Evolutionary conservation across 2,329 filamentous ascomycete species (phyloP).

Genomic region (Eutypa lata): DNA sequence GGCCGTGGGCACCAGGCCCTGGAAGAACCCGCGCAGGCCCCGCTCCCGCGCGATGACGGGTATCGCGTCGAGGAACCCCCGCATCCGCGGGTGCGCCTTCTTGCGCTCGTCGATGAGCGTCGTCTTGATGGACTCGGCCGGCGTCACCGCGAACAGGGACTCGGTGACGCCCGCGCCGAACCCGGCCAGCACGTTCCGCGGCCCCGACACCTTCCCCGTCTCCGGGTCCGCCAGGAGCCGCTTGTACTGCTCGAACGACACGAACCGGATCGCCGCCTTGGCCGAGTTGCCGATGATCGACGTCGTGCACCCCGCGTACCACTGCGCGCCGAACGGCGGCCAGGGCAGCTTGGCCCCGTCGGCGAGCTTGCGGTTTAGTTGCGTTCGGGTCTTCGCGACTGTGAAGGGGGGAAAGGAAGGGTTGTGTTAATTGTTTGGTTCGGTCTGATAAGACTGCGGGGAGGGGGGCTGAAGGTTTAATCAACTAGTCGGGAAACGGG

Average conservation of each 20-base stretch:
- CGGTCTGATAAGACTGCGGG: neutral
- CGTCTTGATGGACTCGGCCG: slow-evolving; percentile 97
- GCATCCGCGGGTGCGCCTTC: slow-evolving; percentile 76
- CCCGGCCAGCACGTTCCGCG: slow-evolving; percentile 85
- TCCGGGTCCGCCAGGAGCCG: slow-evolving; percentile 74
- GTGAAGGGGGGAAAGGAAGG: neutral
- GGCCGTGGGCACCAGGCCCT: slow-evolving; percentile 93
- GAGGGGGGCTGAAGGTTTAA: slow-evolving; percentile 4
- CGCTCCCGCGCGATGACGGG: slow-evolving; percentile 84
- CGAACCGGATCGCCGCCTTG: slow-evolving; percentile 93
- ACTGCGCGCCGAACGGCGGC: slow-evolving; percentile 89
- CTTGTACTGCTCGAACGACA: slow-evolving; percentile 96
- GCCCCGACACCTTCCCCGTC: slow-evolving; percentile 86
- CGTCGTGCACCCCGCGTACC: slow-evolving; percentile 98
- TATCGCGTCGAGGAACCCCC: slow-evolving; percentile 87
- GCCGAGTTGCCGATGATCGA: slow-evolving; percentile 94
- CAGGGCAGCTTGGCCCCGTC: slow-evolving; percentile 86
- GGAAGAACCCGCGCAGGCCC: slow-evolving; percentile 89
- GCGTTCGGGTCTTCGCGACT: slow-evolving; percentile 93
- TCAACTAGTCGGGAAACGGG: neutral
- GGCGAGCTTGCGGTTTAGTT: slow-evolving; percentile 82
- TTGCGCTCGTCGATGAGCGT: slow-evolving; percentile 98
- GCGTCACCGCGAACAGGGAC: slow-evolving; percentile 88
- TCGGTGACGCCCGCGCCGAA: slow-evolving; percentile 95
- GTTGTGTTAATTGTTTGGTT: neutral